These are phyloP conservation scores for Cardiospermum halicacabum DNA, from an alignment of 345 rosid genomes.

Conservation along the genomic window DNA sequence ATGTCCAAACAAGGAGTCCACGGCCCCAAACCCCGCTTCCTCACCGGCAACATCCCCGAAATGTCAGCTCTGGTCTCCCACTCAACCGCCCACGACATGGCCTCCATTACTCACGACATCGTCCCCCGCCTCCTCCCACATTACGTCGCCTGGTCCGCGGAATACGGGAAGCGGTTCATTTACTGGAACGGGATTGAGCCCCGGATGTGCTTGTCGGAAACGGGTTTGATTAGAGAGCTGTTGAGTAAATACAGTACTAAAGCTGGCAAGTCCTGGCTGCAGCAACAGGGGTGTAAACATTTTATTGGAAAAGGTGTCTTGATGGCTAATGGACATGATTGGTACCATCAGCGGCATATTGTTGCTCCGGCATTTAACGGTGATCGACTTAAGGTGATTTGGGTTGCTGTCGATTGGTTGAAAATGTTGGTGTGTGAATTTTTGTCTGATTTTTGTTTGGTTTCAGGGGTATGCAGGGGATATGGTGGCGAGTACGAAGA, in stretches of 20 bases:
- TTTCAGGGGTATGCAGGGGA: slow-evolving; percentile 61
- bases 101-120: slow-evolving; percentile 56
- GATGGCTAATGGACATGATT: slow-evolving; percentile 67
- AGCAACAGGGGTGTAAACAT: slow-evolving; percentile 82
- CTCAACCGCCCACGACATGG: slow-evolving; percentile 58
- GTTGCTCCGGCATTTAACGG: slow-evolving; percentile 58
- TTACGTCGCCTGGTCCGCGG: slow-evolving; percentile 70
- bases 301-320: slow-evolving; percentile 78
- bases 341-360: slow-evolving; percentile 59
- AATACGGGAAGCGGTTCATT: slow-evolving; percentile 79
- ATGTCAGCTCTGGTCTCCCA: slow-evolving; percentile 53
- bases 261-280: slow-evolving; percentile 90
- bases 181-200: slow-evolving; percentile 93
- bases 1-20: slow-evolving; percentile 88
- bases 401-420: neutral
- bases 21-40: slow-evolving; percentile 73
- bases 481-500: slow-evolving; percentile 82
- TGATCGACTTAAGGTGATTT: slow-evolving; percentile 53
- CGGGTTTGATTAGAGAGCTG: slow-evolving; percentile 70
- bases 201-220: slow-evolving; percentile 71
- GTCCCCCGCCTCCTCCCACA: slow-evolving; percentile 86
- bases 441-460: neutral
- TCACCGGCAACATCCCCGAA: slow-evolving; percentile 78
- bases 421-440: no score
- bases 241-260: slow-evolving; percentile 59